Conservation (phyloP, 495 filamentous ascomycete species). For the Chaetomium fimeti region DNA sequence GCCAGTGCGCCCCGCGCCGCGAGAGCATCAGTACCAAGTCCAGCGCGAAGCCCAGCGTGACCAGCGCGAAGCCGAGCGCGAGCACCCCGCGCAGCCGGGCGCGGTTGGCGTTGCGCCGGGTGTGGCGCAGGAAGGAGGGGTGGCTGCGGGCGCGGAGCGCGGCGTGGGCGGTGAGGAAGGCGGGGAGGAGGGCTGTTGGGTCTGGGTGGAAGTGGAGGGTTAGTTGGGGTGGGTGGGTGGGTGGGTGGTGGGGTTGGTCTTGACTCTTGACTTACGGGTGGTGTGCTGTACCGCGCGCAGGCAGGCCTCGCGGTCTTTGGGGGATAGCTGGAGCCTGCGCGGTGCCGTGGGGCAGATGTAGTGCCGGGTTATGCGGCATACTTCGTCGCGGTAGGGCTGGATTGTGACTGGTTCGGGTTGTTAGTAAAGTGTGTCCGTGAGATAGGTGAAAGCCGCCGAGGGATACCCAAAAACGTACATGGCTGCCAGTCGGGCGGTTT, state of each 20-base stretch:
- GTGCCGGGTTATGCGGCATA: slow-evolving; percentile 58
- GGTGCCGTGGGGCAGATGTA: slow-evolving; percentile 62
- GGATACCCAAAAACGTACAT: slow-evolving; percentile 28
- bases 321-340: slow-evolving; percentile 61
- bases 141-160: slow-evolving; percentile 32
- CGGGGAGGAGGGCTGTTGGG: slow-evolving; percentile 60
- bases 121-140: slow-evolving; percentile 55
- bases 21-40: neutral
- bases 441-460: neutral
- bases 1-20: slow-evolving; percentile 46
- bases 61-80: slow-evolving; percentile 38
- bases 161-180: slow-evolving; percentile 57
- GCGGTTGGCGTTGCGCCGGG: slow-evolving; percentile 62
- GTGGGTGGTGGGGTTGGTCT: neutral
- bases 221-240: too few species aligned
- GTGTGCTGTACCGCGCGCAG: slow-evolving; percentile 65
- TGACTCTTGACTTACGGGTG: slow-evolving; percentile 50
- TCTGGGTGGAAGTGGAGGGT: slow-evolving; percentile 27
- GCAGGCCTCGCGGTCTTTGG: slow-evolving; percentile 55
- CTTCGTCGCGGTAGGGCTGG: slow-evolving; percentile 68
- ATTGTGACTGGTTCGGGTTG: slow-evolving; percentile 56
- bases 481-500: slow-evolving; percentile 37
- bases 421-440: neutral
- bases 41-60: slow-evolving; percentile 42
- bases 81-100: slow-evolving; percentile 59